These are phyloP conservation scores for Tilletia indica DNA, from an alignment of 1,284 basidiomycete genomes.

Conservation along the genomic window DNA sequence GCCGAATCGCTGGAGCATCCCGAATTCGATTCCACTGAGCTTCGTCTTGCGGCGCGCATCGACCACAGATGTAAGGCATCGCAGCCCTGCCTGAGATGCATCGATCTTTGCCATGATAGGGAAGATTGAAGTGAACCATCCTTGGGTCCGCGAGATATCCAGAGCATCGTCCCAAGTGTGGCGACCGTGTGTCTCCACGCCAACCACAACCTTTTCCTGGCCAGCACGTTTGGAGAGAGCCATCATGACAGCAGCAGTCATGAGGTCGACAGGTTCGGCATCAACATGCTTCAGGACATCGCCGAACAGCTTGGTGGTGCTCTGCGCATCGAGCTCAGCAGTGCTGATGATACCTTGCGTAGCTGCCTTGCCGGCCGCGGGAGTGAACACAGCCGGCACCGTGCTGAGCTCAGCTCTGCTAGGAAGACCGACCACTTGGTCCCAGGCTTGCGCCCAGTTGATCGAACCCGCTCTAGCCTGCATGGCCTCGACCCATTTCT, in stretches of 20 bases:
- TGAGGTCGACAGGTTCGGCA: neutral
- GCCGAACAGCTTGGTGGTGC: neutral
- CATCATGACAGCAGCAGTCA: neutral
- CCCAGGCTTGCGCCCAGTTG: neutral
- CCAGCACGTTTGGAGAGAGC: neutral
- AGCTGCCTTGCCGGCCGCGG: neutral
- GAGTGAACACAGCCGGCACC: neutral
- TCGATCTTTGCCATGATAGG: neutral
- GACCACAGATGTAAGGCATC: neutral
- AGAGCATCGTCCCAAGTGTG: neutral
- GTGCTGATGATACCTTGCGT: neutral
- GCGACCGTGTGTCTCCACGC: neutral
- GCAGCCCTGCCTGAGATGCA: neutral
- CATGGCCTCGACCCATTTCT: constrained; percentile 1
- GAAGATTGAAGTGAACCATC: neutral
- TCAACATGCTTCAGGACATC: neutral
- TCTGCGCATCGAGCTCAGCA: neutral
- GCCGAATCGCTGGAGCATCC: neutral
- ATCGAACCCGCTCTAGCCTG: neutral
- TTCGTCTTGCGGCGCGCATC: neutral
- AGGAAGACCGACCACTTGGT: neutral
- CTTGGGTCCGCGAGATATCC: neutral
- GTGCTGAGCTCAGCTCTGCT: neutral
- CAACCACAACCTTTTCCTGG: neutral
- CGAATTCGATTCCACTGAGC: neutral